A percentile compares a stretch with the other conserved stretches of the same genome.
These are phyloP conservation scores for Candida sanyiensis DNA, from an alignment of 805 yeast species.

Conservation along the genomic window DNA sequence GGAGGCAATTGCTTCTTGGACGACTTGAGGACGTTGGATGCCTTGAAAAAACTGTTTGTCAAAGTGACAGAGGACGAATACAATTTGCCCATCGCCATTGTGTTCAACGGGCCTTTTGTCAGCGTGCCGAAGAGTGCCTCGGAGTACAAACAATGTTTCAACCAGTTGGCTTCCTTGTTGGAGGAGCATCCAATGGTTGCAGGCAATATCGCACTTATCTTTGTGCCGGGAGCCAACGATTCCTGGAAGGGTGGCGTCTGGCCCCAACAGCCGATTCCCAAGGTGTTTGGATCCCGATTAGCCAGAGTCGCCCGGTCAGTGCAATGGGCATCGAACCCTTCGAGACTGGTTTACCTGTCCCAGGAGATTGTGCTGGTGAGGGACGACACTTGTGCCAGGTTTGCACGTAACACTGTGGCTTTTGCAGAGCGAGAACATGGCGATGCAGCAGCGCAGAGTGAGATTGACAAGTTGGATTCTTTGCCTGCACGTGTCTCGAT, in stretches of 20 bases:
- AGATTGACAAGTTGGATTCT: slow-evolving; percentile 30
- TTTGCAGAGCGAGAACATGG: slow-evolving; percentile 36
- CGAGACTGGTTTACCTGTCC: slow-evolving; percentile 67
- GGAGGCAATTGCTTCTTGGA: slow-evolving; percentile 76
- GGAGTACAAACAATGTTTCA: slow-evolving; percentile 62
- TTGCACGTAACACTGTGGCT: slow-evolving; percentile 62
- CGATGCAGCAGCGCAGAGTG: slow-evolving; percentile 7
- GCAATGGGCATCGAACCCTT: slow-evolving; percentile 71
- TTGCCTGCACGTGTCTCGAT: slow-evolving; percentile 46
- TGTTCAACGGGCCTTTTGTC: slow-evolving; percentile 77
- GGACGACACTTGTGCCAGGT: slow-evolving; percentile 65
- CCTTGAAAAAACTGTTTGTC: slow-evolving; percentile 55
- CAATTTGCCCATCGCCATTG: slow-evolving; percentile 57
- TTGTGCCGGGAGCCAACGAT: slow-evolving; percentile 88
- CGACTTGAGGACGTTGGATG: slow-evolving; percentile 50
- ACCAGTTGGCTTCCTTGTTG: slow-evolving; percentile 61
- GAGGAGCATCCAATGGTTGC: slow-evolving; percentile 53
- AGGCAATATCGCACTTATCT: slow-evolving; percentile 49
- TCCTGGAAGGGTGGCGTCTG: slow-evolving; percentile 82
- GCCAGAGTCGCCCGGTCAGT: slow-evolving; percentile 50
- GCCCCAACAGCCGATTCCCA: slow-evolving; percentile 75
- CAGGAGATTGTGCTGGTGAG: slow-evolving; percentile 76
- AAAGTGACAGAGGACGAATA: slow-evolving; percentile 46
- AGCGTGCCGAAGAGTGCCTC: slow-evolving; percentile 59
- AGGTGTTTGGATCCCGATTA: slow-evolving; percentile 62